Evolutionary conservation across 495 filamentous ascomycete genomes (phyloP).

Genomic region (Penicillium angulare): DNA sequence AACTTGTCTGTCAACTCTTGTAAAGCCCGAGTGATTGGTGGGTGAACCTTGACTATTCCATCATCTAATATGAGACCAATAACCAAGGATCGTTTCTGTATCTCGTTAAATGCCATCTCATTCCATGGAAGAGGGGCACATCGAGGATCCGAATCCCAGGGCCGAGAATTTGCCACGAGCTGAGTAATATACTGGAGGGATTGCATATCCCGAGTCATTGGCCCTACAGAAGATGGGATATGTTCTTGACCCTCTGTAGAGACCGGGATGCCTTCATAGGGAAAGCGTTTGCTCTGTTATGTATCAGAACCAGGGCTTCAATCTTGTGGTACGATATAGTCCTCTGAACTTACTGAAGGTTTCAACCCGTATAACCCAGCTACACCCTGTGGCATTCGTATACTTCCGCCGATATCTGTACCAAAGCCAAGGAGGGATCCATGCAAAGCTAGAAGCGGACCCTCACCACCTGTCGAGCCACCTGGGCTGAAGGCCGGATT

Average conservation of each 20-base stretch:
- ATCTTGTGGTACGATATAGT: not conserved
- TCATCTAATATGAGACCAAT: slow-evolving; percentile 51
- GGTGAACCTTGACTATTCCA: slow-evolving; percentile 49
- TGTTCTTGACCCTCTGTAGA: slow-evolving; percentile 55
- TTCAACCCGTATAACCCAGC: slow-evolving; percentile 57
- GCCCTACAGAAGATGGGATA: slow-evolving; percentile 50
- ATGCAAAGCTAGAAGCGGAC: slow-evolving; percentile 55
- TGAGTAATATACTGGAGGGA: slow-evolving; percentile 41
- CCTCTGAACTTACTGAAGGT: slow-evolving; percentile 42
- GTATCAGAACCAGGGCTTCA: not conserved
- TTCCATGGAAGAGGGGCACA: slow-evolving; percentile 49
- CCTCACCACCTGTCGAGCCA: slow-evolving; percentile 66
- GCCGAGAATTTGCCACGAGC: slow-evolving; percentile 33
- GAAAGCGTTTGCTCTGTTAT: slow-evolving; percentile 41
- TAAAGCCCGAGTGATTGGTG: slow-evolving; percentile 46
- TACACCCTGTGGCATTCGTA: slow-evolving; percentile 55
- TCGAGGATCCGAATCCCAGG: slow-evolving; percentile 49
- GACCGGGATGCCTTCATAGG: slow-evolving; percentile 46
- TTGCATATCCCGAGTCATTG: slow-evolving; percentile 46
- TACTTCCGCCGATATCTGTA: slow-evolving; percentile 61
- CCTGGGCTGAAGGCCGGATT: slow-evolving; percentile 50
- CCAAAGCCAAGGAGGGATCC: slow-evolving; percentile 65
- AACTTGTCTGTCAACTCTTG: slow-evolving; percentile 35
- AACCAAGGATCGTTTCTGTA: slow-evolving; percentile 40
- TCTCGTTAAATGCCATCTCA: slow-evolving; percentile 33